Conservation (phyloP, 1,284 basidiomycete genomes). For the Sporisorium iseilematis-ciliati region DNA sequence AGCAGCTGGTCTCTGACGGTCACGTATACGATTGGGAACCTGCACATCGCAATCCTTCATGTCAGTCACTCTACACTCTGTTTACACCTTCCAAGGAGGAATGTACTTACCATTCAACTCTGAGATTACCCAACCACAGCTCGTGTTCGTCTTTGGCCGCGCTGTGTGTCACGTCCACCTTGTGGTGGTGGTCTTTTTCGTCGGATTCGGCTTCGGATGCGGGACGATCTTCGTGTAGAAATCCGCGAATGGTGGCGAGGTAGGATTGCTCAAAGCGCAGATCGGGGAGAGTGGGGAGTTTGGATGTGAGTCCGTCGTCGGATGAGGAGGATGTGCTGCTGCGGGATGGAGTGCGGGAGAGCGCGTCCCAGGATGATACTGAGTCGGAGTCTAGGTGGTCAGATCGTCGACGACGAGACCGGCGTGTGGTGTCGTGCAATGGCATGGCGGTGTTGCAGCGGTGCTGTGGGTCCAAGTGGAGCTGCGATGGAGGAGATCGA, state of each 20-base stretch:
- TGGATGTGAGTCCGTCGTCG: constrained; percentile 5
- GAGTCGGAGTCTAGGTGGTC: constrained; percentile 11
- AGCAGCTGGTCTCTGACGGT: constrained; percentile 62
- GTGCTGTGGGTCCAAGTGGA: not conserved
- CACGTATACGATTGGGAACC: constrained; percentile 60
- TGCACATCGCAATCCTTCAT: constrained; percentile 7
- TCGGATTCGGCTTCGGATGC: not conserved
- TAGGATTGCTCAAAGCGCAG: constrained; percentile 64
- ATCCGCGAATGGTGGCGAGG: constrained; percentile 54
- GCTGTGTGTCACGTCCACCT: constrained; percentile 24
- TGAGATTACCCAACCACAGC: constrained; percentile 58
- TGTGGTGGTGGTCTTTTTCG: constrained; percentile 30
- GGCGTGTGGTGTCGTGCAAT: not conserved
- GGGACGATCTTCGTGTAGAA: constrained; percentile 50
- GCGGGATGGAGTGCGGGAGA: constrained; percentile 7
- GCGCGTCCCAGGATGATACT: constrained; percentile 16
- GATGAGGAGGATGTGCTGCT: constrained; percentile 18
- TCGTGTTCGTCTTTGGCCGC: constrained; percentile 34
- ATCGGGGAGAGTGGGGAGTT: constrained; percentile 53
- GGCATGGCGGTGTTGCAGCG: constrained; percentile 4
- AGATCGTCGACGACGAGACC: not conserved
- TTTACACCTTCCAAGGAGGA: not conserved
- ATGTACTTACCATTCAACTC: constrained; percentile 61
- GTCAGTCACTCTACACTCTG: not conserved
- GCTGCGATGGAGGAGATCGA: not conserved